A percentile compares a stretch with the other conserved stretches of the same genome.
Evolutionary conservation across 2,329 filamentous ascomycete species (phyloP).

Genomic region (Monosporascus sp.): DNA sequence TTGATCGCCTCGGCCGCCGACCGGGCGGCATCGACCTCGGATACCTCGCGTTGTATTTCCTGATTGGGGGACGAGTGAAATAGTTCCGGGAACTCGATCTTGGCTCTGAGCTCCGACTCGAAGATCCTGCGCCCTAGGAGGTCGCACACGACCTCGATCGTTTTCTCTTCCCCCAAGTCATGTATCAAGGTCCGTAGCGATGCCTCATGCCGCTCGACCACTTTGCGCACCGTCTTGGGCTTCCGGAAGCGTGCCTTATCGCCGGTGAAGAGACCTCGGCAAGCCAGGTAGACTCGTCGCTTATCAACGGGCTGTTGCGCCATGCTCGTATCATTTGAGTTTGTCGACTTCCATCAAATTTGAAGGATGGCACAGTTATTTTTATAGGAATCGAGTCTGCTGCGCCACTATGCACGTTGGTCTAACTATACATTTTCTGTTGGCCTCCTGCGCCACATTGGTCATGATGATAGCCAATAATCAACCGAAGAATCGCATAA

Average conservation of each 20-base stretch:
- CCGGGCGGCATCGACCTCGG: constrained; percentile 22
- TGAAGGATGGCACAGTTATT: no score
- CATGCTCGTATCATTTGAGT: no score
- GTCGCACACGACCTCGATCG: constrained; percentile 14
- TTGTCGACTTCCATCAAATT: not conserved
- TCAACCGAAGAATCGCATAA: no score
- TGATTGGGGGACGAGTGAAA: constrained; percentile 21
- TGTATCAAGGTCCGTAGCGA: constrained; percentile 10
- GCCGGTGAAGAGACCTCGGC: constrained; percentile 22
- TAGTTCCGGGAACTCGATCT: constrained; percentile 28
- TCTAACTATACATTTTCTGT: no score
- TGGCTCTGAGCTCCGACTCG: constrained; percentile 27
- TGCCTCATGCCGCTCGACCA: constrained; percentile 9
- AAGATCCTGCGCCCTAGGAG: constrained; percentile 24
- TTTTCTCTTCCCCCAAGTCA: constrained; percentile 11
- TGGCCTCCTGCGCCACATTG: no score
- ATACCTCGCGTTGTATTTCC: constrained; percentile 22
- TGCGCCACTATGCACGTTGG: no score
- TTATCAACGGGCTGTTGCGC: constrained; percentile 13
- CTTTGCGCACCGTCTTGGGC: constrained; percentile 18
- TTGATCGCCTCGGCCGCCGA: constrained; percentile 24
- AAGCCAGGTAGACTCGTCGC: constrained; percentile 22
- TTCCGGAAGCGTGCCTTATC: constrained; percentile 17
- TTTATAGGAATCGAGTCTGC: no score
- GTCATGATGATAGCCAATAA: no score